Percentiles rank a stretch among this genome's conserved stretches.
Conservation (phyloP, 2,329 filamentous ascomycete genomes). For the Tolypocladium pustulatum region DNA sequence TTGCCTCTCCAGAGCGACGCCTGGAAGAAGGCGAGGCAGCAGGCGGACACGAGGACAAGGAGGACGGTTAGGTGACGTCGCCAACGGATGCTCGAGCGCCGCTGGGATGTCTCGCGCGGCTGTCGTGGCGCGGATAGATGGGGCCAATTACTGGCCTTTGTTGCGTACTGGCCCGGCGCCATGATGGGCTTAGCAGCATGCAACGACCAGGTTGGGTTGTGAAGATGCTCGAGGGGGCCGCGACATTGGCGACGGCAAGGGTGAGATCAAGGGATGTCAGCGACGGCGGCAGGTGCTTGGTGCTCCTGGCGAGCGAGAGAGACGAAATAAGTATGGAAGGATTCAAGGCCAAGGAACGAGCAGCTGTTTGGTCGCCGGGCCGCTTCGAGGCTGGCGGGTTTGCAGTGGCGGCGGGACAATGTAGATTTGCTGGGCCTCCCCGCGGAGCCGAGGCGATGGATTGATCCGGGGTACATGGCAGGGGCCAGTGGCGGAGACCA, state of each 20-base stretch:
- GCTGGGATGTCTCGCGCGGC: background rate
- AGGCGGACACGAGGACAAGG: constrained; percentile 5
- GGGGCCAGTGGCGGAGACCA: background rate
- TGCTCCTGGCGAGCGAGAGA: background rate
- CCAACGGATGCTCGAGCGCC: constrained; percentile 1
- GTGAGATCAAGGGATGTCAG: background rate
- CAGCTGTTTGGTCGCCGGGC: background rate
- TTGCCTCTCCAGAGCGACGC: constrained; percentile 6
- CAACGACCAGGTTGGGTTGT: background rate
- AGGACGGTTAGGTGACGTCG: constrained; percentile 4
- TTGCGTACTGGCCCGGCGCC: constrained; percentile 1
- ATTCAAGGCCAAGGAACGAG: background rate
- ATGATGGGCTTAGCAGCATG: constrained; percentile 1
- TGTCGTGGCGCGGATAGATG: background rate
- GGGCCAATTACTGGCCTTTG: constrained; percentile 1
- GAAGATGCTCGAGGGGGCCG: background rate
- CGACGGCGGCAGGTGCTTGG: background rate
- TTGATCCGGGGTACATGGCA: background rate
- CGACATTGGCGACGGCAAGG: background rate
- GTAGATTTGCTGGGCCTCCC: background rate
- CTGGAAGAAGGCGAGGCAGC: constrained; percentile 6
- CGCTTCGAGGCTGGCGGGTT: background rate
- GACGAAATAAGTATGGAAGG: background rate
- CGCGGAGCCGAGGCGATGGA: background rate
- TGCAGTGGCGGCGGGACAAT: background rate